Base-by-base conservation (phyloP, 23 red algal genomes). In the Rhodosorus marinus region DNA sequence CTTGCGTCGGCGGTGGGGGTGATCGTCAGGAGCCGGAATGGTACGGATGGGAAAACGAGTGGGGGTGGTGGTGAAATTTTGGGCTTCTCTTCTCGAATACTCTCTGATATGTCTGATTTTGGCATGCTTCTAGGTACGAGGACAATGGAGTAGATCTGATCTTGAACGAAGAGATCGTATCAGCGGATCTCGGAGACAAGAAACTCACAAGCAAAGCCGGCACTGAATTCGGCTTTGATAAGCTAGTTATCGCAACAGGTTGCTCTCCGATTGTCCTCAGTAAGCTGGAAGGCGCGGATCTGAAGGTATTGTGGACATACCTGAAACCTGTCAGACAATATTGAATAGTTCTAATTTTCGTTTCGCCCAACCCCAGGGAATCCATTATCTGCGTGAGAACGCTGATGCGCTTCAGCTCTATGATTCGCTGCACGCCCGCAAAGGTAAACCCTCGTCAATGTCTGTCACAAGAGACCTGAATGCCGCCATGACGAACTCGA, bases 1-100 rank as follows among this genome's bases (percentile, higher is more conserved):
- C 90, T 8, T 98, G 79, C 49, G 90, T 98, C 0, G 90, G 77
- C 27, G 74, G 58, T 0, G 90, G 90, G n/a, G 90, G 90, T 49
- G 90, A 62, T 31, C 69, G 77, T 1, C 81, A 86, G 59, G 11
- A 54, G 20, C 79, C 78, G 31, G 78, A 85, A 21, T 98, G 77
- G 78, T 98, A 98, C 56, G n/a, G n/a, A n/a, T n/a, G n/a, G n/a
- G n/a, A n/a, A n/a, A n/a, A n/a, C n/a, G n/a, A n/a, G n/a, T n/a
- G n/a, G n/a, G n/a, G n/a, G n/a, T n/a, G n/a, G n/a, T n/a, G n/a
- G n/a, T n/a, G n/a, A n/a, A n/a, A n/a, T n/a, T n/a, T n/a, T n/a
- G n/a, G n/a, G n/a, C n/a, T n/a, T n/a, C n/a, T n/a, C n/a, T n/a
- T n/a, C n/a, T n/a, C n/a, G n/a, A n/a, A n/a, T n/a, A n/a, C n/a